Evolutionary conservation across 2,329 filamentous ascomycete species (phyloP).

Genomic region (Nemania bipapillata): DNA sequence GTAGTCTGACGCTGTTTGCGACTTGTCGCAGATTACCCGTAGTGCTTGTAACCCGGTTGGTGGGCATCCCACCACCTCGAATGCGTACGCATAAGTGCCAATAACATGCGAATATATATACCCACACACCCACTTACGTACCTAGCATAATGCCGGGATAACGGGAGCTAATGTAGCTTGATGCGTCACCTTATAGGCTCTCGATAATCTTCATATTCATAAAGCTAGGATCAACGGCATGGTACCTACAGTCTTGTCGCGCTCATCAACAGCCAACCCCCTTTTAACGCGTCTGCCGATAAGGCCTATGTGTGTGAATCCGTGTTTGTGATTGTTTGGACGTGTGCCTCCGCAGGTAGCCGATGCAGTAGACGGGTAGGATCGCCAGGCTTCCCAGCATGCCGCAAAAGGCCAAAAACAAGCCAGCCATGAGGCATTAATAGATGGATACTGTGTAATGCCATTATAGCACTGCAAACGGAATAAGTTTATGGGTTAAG

Average conservation of each 20-base stretch:
- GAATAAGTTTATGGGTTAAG: no score
- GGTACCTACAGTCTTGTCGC: not conserved
- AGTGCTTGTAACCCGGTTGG: no score
- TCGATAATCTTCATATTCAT: not conserved
- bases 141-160: not conserved
- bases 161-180: not conserved
- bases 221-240: not conserved
- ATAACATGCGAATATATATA: no score
- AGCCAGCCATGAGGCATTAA: not conserved
- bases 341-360: slow-evolving; percentile 1
- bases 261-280: no score
- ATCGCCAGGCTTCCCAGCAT: not conserved
- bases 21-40: no score
- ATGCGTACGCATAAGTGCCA: no score
- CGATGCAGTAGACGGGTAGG: not conserved
- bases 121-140: no score
- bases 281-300: not conserved
- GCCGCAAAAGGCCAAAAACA: not conserved
- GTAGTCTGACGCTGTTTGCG: no score
- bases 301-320: not conserved
- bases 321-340: not conserved
- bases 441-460: not conserved
- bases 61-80: no score
- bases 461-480: no score
- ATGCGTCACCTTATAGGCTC: not conserved